Evolutionary conservation across 106 monocot genomes (phyloP), one percentile per base, ranked within the genome.

Genomic region (Phalaenopsis equestris): DNA sequence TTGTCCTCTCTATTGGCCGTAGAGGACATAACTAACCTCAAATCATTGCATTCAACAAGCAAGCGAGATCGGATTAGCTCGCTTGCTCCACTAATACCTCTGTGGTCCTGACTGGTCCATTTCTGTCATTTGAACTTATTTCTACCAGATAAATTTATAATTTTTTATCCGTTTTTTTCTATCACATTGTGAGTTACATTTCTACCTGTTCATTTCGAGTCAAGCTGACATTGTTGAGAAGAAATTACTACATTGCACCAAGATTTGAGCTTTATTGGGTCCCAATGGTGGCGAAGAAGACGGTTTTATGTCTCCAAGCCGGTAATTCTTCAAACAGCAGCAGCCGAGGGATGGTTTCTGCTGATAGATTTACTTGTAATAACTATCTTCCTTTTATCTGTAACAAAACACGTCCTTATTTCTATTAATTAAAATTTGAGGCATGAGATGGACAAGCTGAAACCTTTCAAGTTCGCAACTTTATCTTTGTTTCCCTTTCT

Each of bases 321-420:
- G 8, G 45, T 36, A 45, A 45, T 74, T 74, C 74, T 18, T 43
- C 2, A 43, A 45, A 3, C 74, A 74, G 74, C 41, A 74, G 43
- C 42, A 74, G 73, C 74, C 74, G 37, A 70, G 36, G 70, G 43
- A 74, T 74, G 74, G 74, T 43, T 74, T 74, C 74, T 74, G 74
- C 45, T 42, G 6, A 45, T 74, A 42, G 18, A 43, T 74, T 42
- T 6, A 45, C 74, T 7, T 74, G 43, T 74, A 74, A 42, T 45
- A 74, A 74, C 38, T 41, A 70, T 70, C 68, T 68, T 37, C 23
- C 37, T 36, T 30, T 37, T 70, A 39, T 74, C 74, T 45, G 42
- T 74, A 45, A 74, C 52, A 52, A 52, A 52, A 52, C 41, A 37
- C 14, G 41, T 18, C 39, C 15, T 72, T 72, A 41, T 72, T 72